These are phyloP conservation scores for Cymodocea nodosa DNA, from an alignment of 116 monocot genomes.

Conservation along the genomic window DNA sequence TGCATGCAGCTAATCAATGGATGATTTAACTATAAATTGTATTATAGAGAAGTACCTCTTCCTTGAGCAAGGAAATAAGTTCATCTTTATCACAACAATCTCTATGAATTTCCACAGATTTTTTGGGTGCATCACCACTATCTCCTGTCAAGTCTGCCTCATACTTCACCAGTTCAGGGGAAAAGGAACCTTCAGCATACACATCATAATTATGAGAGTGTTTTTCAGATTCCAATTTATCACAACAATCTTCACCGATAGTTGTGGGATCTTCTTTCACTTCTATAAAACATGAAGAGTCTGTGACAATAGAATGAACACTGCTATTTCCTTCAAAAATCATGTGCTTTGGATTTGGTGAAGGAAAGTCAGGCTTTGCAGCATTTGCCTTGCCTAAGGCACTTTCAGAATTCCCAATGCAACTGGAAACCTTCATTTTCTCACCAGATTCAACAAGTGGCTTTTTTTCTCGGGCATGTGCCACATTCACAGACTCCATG, in stretches of 20 bases:
- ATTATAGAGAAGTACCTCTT: slow-evolving; percentile 31
- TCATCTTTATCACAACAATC: slow-evolving; percentile 30
- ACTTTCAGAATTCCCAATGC: slow-evolving; percentile 5
- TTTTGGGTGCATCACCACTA: slow-evolving; percentile 1
- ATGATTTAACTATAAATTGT: too few relatives aligned
- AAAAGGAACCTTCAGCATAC: slow-evolving; percentile 4
- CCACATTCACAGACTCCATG: slow-evolving; percentile 12
- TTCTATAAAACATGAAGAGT: slow-evolving; percentile 7
- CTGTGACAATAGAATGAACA: slow-evolving; percentile 5
- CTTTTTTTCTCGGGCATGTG: slow-evolving; percentile 11
- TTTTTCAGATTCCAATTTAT: neutral
- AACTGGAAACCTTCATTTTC: slow-evolving; percentile 2
- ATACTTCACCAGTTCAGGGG: slow-evolving; percentile 1
- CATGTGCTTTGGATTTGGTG: neutral
- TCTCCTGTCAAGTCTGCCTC: neutral
- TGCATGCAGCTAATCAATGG: neutral
- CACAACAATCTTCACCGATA: neutral
- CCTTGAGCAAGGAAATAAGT: slow-evolving; percentile 30
- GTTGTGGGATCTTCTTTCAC: slow-evolving; percentile 3
- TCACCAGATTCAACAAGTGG: slow-evolving; percentile 6
- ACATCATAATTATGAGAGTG: slow-evolving; percentile 4
- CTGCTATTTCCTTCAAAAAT: slow-evolving; percentile 5
- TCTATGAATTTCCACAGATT: slow-evolving; percentile 5
- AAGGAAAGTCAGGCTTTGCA: slow-evolving; percentile 1
- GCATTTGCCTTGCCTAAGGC: slow-evolving; percentile 4